Base-by-base conservation (phyloP, 2,329 filamentous ascomycete species). In the Oidium heveae region DNA sequence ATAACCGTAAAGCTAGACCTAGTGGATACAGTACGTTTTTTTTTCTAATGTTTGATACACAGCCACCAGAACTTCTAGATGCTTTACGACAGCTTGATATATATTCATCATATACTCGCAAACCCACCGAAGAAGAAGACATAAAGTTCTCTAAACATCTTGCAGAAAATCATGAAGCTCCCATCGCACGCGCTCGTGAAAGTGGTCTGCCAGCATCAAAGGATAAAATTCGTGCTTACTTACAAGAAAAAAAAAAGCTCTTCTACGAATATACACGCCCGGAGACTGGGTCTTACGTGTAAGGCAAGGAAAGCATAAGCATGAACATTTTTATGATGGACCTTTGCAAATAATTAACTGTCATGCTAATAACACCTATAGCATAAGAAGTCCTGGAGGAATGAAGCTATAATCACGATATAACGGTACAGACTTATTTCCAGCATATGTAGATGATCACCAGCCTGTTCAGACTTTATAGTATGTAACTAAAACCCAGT, bases 11-110 rank as follows among this genome's bases (percentile, higher is more conserved):
- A 9, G 46, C 28, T 49, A 22, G 46, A 49, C 13, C 46, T 10
- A 49, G 46, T 34, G 24, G 47, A 34, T 51, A 33, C n/a, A 51
- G 28, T 34, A 15, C 47, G 28, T 51, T 51, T 15, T 51, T 44
- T 51, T 34, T n/a, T n/a, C 46, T 49, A n/a, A 33, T 51, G 28
- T 36, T 51, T n/a, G 47, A 28, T n/a, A 51, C 47, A 51, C 47
- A 51, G 28, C 47, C 5, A 3, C 47, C 47, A 12, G 28, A 51
- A 36, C 4, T n/a, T 33, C 13, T 22, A 8, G 20, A 49, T 24
- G 6, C 24, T 22, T 9, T 22, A 22, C 46, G 20, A 49, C 16
- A 5, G 22, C 16, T 22, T 24, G 18, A 49, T 24, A 22, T 22
- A 8, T n/a, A n/a, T n/a, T n/a, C 47, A 6, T 16, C 47, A 4